phyloP scores from a whole-genome alignment of 805 yeast species.

The Spathaspora girioi region DNA sequence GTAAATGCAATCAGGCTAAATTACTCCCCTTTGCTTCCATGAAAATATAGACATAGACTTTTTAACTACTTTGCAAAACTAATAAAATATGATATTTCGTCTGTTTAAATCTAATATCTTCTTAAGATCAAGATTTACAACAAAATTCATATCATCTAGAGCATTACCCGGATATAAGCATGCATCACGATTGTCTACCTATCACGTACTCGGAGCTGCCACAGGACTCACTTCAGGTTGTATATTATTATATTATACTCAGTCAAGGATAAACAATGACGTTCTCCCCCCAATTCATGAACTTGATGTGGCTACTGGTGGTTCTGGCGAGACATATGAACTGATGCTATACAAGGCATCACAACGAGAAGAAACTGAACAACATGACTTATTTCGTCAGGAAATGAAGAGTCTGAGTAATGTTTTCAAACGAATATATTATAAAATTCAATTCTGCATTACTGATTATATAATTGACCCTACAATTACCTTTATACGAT shows the following conservation, averaged over 20 bases:
- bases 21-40: background rate
- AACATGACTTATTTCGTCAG: conserved; percentile 30
- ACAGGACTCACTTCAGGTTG: background rate
- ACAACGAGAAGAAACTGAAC: conserved; percentile 47
- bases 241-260: background rate
- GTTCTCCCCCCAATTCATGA: conserved; percentile 32
- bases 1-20: background rate
- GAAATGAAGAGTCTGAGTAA: conserved; percentile 17
- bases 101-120: background rate
- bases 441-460: conserved; percentile 38
- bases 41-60: background rate
- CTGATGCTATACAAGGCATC: conserved; percentile 61
- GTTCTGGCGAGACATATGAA: conserved; percentile 63
- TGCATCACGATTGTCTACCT: background rate
- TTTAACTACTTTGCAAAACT: background rate
- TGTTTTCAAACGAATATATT: conserved; percentile 26
- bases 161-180: background rate
- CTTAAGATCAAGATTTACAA: background rate
- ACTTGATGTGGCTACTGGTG: conserved; percentile 40
- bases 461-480: conserved; percentile 68
- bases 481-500: conserved; percentile 59
- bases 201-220: background rate
- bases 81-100: background rate
- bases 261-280: conserved; percentile 16
- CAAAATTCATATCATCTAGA: background rate